Evolutionary conservation across 169 alveolate species (phyloP), one percentile per base, ranked within the genome.

Genomic region (Babesia gibsoni): DNA sequence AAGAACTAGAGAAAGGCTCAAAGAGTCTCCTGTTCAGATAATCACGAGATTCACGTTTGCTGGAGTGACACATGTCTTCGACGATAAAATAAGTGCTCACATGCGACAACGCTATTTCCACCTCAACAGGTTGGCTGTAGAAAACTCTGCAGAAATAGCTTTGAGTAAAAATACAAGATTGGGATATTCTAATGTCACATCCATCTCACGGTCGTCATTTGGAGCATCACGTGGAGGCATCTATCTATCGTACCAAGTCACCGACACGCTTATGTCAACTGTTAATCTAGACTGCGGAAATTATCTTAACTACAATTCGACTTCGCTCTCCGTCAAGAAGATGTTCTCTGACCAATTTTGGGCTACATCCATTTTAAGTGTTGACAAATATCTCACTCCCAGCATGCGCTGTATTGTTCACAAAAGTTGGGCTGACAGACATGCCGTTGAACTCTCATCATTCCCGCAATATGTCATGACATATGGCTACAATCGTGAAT

Each of bases 291-390:
- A 77, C 50, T 35, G 73, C 53, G 73, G 75, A 18, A 74, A 68
- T 27, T 67, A 63, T 36, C 14, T 77, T 39, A 41, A 30, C 32
- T 52, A 32, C 41, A 50, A 58, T n/a, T 27, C 46, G 27, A 32
- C 42, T 27, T 18, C 64, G 39, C n/a, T 66, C 64, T 63, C 59
- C n/a, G 36, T 66, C 36, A 77, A 68, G 81, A 77, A 77, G 67
- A 66, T 14, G 82, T 77, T 77, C 29, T 49, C 63, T 20, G 86
- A 77, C 27, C 37, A 48, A 43, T 54, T 77, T 14, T 77, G 86
- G 86, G 67, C 58, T 30, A 59, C 82, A 3, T 12, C 53, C 23
- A 36, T 67, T 12, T 35, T 67, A 23, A 56, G 73, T 18, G 35
- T 77, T 14, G 63, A 66, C 49, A 27, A 54, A 20, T 20, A 39